Conservation (phyloP, 257 asterid species). For the Primulina eburnea region DNA sequence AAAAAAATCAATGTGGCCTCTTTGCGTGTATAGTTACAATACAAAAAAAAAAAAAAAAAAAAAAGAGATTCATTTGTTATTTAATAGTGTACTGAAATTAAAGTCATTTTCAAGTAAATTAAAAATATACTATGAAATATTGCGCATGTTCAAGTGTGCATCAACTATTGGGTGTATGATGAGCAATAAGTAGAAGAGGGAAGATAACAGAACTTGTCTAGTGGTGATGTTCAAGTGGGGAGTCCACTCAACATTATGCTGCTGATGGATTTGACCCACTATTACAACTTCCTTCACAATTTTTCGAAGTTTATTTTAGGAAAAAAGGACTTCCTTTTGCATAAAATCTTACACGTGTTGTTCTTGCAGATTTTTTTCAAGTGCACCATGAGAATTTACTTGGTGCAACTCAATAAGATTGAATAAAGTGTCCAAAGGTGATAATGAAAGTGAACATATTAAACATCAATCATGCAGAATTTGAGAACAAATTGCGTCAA, state of each 20-base stretch:
- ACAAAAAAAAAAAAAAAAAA: too few species aligned
- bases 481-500: too few species aligned
- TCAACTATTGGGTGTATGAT: constrained; percentile 19
- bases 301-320: neutral
- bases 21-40: too few species aligned
- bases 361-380: neutral
- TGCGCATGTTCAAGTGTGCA: neutral
- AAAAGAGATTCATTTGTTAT: too few species aligned
- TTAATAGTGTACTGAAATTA: neutral
- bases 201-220: constrained; percentile 36
- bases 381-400: neutral
- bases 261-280: constrained; percentile 44
- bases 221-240: constrained; percentile 39
- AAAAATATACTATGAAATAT: too few species aligned
- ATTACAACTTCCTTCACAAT: constrained; percentile 31
- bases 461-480: neutral
- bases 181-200: constrained; percentile 1
- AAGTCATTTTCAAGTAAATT: too few species aligned
- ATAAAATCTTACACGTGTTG: constrained; percentile 19
- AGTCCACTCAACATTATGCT: constrained; percentile 42
- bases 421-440: constrained; percentile 4
- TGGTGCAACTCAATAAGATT: neutral
- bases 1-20: neutral
- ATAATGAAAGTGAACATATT: neutral
- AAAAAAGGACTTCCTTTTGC: constrained; percentile 5